Conservation (phyloP, 352 stramenopile species). For the Peronospora farinosa region DNA sequence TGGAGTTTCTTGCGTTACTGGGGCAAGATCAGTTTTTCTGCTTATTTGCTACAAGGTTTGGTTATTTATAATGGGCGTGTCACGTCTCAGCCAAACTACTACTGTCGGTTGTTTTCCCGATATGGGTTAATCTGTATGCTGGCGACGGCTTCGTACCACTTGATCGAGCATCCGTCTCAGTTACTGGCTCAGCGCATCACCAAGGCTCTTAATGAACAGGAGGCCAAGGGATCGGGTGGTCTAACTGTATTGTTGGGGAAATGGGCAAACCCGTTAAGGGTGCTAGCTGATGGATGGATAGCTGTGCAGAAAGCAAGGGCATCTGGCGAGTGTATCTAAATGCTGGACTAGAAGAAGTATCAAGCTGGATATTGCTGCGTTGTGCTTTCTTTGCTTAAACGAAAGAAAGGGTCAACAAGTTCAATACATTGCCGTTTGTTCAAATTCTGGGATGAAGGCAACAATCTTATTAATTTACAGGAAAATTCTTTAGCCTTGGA, state of each 20-base stretch:
- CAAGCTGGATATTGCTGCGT: too few species aligned
- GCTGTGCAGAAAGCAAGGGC: slow-evolving; percentile 17
- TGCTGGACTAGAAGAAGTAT: slow-evolving; percentile 15
- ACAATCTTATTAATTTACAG: too few species aligned
- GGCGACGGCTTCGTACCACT: slow-evolving; percentile 29
- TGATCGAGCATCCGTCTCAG: slow-evolving; percentile 52
- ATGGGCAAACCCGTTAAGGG: slow-evolving; percentile 18
- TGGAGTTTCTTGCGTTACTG: slow-evolving; percentile 37
- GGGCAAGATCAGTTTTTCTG: slow-evolving; percentile 45
- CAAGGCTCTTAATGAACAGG: slow-evolving; percentile 24
- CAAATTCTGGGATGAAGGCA: too few species aligned
- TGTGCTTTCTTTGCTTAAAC: too few species aligned
- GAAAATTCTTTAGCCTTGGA: neutral
- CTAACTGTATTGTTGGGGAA: slow-evolving; percentile 22
- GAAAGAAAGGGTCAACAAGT: too few species aligned
- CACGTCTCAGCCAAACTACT: slow-evolving; percentile 25
- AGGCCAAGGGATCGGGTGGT: slow-evolving; percentile 17
- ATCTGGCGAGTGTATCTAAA: slow-evolving; percentile 16
- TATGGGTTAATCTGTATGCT: slow-evolving; percentile 29
- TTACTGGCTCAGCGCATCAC: slow-evolving; percentile 36
- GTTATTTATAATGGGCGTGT: slow-evolving; percentile 27
- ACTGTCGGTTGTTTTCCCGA: slow-evolving; percentile 31
- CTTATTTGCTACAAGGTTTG: slow-evolving; percentile 45
- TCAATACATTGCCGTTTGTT: too few species aligned
- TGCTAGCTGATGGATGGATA: slow-evolving; percentile 17